Conservation (phyloP, 441 rosid genomes). For the Erodium trifolium region DNA sequence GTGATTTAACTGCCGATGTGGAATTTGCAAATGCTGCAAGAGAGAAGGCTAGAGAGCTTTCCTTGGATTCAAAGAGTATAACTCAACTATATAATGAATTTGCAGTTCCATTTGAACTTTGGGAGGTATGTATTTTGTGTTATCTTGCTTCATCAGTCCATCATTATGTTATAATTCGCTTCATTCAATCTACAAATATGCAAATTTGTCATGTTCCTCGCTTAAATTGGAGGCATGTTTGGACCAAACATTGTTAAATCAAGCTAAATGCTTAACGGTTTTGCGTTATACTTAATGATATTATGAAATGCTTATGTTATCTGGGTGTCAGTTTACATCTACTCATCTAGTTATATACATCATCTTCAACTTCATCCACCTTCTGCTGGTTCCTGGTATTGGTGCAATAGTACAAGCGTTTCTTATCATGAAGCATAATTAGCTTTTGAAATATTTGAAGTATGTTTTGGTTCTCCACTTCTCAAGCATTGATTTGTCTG, state of each 20-base stretch:
- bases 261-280: neutral
- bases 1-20: slow-evolving; percentile 31
- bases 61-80: slow-evolving; percentile 79
- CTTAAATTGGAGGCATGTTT: neutral
- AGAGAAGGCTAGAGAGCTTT: slow-evolving; percentile 83
- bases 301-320: neutral
- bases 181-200: neutral
- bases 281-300: neutral
- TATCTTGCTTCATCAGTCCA: slow-evolving; percentile 6
- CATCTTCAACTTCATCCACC: neutral
- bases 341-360: neutral
- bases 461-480: neutral
- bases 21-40: slow-evolving; percentile 45
- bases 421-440: neutral
- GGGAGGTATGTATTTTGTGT: slow-evolving; percentile 60
- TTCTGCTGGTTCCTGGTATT: neutral
- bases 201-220: slow-evolving; percentile 3
- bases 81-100: slow-evolving; percentile 91
- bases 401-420: too few relatives aligned
- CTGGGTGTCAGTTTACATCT: slow-evolving; percentile 1
- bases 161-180: slow-evolving; percentile 6
- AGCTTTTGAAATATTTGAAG: neutral
- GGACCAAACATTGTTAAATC: slow-evolving; percentile 2
- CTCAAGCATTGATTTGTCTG: slow-evolving; percentile 11
- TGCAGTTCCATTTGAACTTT: slow-evolving; percentile 91